Conservation (phyloP, 1,284 basidiomycete species). For the Cutaneotrichosporon sp. region DNA sequence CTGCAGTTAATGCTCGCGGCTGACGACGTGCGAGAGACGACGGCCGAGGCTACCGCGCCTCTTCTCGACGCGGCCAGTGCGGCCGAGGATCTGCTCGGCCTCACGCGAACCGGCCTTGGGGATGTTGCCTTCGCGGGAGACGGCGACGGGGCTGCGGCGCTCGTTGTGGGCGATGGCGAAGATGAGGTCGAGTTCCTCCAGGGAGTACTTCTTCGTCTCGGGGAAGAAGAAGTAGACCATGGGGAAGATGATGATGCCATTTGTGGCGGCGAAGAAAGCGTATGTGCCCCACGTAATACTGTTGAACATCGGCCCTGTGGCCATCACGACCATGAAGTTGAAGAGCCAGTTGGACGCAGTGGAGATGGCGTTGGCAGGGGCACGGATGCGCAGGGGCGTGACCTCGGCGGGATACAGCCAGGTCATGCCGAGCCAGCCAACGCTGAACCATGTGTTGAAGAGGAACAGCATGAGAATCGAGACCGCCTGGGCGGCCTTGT, state of each 20-base stretch:
- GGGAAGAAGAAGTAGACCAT: constrained; percentile 36
- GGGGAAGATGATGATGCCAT: constrained; percentile 37
- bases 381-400: constrained; percentile 55
- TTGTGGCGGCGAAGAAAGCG: constrained; percentile 37
- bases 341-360: constrained; percentile 57
- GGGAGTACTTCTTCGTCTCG: constrained; percentile 32
- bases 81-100: constrained; percentile 32
- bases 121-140: constrained; percentile 21
- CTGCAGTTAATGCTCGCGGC: no score
- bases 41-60: neutral
- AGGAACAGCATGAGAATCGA: constrained; percentile 47
- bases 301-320: constrained; percentile 39
- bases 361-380: constrained; percentile 62
- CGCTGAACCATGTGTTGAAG: constrained; percentile 47
- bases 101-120: constrained; percentile 29
- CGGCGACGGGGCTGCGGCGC: constrained; percentile 24
- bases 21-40: neutral
- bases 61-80: constrained; percentile 1
- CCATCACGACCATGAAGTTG: constrained; percentile 37
- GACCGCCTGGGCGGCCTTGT: constrained; percentile 41
- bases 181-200: constrained; percentile 39
- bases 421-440: constrained; percentile 42
- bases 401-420: constrained; percentile 44
- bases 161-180: constrained; percentile 33
- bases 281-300: constrained; percentile 40